Base-by-base conservation (phyloP, 2,329 filamentous ascomycete species). In the Septoria linicola region DNA sequence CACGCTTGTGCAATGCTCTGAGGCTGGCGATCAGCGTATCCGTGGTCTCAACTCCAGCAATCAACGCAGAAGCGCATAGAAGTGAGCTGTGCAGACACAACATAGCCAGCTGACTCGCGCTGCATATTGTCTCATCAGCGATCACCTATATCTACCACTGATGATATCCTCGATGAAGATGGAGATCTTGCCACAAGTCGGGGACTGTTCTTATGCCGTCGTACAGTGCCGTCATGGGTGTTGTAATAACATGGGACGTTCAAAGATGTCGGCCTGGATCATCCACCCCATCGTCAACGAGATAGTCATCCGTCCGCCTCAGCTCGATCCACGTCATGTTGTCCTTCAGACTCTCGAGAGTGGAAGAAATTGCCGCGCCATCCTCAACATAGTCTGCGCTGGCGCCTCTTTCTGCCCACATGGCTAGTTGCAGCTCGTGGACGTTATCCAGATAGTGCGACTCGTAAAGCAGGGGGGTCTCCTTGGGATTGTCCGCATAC, bases 251-350 rank as follows among this genome's bases (percentile, higher is more conserved):
- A n/a, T n/a, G n/a, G n/a, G n/a, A n/a, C n/a, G n/a, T 25, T 42
- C 40, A 42, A 6, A 43, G 41, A 32, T 43, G 41, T 1, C 23
- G n/a, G 3, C 11, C 25, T 31, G 41, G 27, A 34, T 43, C 27
- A 16, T 53, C 43, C 2, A 48, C n/a, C 8, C 41, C 49, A 41
- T 47, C 41, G 25, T 35, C 41, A 11, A 41, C 20, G n/a, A 46
- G 34, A 17, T 41, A 46, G 6, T 40, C 34, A 19, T 46, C 31
- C 16, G n/a, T 51, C 35, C 36, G 23, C 27, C 41, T 46, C 20
- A 47, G 14, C 2, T 41, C 35, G 6, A 35, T 13, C 41, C 41
- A 51, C 4, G 16, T 17, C 5, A 41, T 21, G 6, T 51, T 36
- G 7, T 32, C 27, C 14, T 47, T 13, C 4, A 41, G 10, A 37